These are phyloP conservation scores for Penstemon eatonii DNA, from an alignment of 257 asterid genomes.

Conservation along the genomic window DNA sequence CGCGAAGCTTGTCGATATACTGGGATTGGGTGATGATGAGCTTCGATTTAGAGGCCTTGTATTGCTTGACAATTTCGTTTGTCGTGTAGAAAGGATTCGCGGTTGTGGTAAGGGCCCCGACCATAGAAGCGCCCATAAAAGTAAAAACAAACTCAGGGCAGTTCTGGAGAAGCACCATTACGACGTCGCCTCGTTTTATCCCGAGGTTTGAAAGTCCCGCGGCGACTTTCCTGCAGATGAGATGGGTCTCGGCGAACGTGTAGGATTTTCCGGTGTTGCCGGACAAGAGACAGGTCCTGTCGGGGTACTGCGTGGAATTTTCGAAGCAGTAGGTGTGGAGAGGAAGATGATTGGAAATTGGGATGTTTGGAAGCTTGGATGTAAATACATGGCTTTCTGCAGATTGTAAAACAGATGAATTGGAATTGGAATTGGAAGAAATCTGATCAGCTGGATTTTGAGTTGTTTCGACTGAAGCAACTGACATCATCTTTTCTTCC, in stretches of 20 bases:
- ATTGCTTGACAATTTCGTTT: constrained; percentile 69
- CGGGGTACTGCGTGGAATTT: constrained; percentile 30
- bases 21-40: constrained; percentile 62
- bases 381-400: constrained; percentile 46
- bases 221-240: constrained; percentile 54
- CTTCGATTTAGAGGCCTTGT: constrained; percentile 49
- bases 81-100: constrained; percentile 69
- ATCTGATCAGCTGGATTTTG: constrained; percentile 29
- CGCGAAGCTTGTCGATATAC: constrained; percentile 71
- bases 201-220: constrained; percentile 61
- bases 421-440: constrained; percentile 10
- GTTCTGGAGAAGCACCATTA: constrained; percentile 71
- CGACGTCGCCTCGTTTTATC: constrained; percentile 53
- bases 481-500: constrained; percentile 29
- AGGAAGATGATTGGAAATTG: constrained; percentile 56
- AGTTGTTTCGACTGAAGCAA: constrained; percentile 36
- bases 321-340: constrained; percentile 72
- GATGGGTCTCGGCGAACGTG: constrained; percentile 58
- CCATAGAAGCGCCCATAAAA: constrained; percentile 71
- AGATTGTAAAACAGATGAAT: background rate
- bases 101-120: constrained; percentile 65
- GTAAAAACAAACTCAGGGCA: constrained; percentile 75
- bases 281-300: constrained; percentile 53
- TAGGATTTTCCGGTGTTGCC: constrained; percentile 47
- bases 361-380: constrained; percentile 61